Conservation (phyloP, 805 yeast genomes). For the Ogataea populi-albae region DNA sequence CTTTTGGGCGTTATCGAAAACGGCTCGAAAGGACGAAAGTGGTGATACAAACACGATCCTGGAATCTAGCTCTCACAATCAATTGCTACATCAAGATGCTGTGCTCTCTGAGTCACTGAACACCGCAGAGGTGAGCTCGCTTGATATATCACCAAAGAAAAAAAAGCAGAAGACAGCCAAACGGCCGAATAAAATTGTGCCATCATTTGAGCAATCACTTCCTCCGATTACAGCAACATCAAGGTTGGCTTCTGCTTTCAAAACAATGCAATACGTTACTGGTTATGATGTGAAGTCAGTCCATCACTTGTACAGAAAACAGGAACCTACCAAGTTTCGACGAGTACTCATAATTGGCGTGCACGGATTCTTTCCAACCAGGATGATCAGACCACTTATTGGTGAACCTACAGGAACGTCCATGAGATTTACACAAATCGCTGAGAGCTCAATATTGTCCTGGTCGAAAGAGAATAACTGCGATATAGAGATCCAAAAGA, state of each 20-base stretch:
- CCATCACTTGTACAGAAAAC: slow-evolving; percentile 20
- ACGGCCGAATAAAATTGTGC: slow-evolving; percentile 29
- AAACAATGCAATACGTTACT: slow-evolving; percentile 13
- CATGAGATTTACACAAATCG: slow-evolving; percentile 83
- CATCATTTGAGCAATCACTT: slow-evolving; percentile 24
- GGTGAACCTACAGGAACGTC: slow-evolving; percentile 99
- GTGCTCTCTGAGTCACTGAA: slow-evolving; percentile 23
- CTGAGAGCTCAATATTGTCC: slow-evolving; percentile 69
- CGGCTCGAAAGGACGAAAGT: not conserved
- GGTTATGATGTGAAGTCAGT: slow-evolving; percentile 16
- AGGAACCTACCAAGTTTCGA: slow-evolving; percentile 33
- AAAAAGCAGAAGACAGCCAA: slow-evolving; percentile 10
- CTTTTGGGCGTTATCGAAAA: slow-evolving; percentile 22
- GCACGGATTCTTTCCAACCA: slow-evolving; percentile 94
- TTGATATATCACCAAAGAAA: slow-evolving; percentile 7
- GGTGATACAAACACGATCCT: not conserved
- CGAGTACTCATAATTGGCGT: slow-evolving; percentile 84
- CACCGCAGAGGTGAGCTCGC: slow-evolving; percentile 5
- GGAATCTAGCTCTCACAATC: slow-evolving; percentile 2
- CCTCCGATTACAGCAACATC: slow-evolving; percentile 21
- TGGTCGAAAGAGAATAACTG: slow-evolving; percentile 55
- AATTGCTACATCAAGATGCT: slow-evolving; percentile 21
- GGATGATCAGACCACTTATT: slow-evolving; percentile 75
- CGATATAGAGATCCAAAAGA: slow-evolving; percentile 68
- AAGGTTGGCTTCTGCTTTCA: slow-evolving; percentile 11